Evolutionary conservation across 2,329 filamentous ascomycete species (phyloP).

Genomic region (Dactylellina sp.): DNA sequence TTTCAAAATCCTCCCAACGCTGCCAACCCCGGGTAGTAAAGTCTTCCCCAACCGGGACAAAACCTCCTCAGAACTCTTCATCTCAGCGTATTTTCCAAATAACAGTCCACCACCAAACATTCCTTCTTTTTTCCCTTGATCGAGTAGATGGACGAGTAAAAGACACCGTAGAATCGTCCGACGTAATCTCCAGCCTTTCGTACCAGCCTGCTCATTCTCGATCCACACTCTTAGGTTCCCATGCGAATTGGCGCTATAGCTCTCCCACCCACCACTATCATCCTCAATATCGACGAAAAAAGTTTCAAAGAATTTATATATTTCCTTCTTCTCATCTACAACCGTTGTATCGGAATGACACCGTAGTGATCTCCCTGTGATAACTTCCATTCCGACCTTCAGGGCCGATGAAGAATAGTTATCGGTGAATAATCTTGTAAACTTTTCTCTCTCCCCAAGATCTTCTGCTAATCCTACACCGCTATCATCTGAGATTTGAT

Average conservation of each 20-base stretch:
- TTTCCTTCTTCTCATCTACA: not conserved
- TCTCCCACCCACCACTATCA: constrained; percentile 23
- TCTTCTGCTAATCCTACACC: constrained; percentile 65
- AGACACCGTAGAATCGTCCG: constrained; percentile 64
- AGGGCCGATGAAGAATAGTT: constrained; percentile 70
- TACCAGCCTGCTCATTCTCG: constrained; percentile 62
- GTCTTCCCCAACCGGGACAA: constrained; percentile 68
- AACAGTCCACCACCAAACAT: constrained; percentile 59
- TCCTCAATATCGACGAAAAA: constrained; percentile 51
- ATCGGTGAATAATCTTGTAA: constrained; percentile 70
- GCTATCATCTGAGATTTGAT: constrained; percentile 26
- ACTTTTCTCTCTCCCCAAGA: constrained; percentile 70
- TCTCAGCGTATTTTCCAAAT: constrained; percentile 64
- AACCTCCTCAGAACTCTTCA: constrained; percentile 71
- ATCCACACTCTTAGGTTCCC: constrained; percentile 39
- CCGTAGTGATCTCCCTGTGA: constrained; percentile 70
- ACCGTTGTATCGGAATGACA: not conserved
- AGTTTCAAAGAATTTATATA: constrained; percentile 58
- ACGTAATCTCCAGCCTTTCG: constrained; percentile 63
- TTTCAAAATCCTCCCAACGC: constrained; percentile 69
- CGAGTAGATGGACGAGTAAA: constrained; percentile 71
- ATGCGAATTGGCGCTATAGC: constrained; percentile 37
- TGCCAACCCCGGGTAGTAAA: constrained; percentile 71
- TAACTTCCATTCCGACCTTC: constrained; percentile 69
- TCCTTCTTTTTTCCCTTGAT: constrained; percentile 67